phyloP scores from a whole-genome alignment of 2,329 filamentous ascomycete genomes.

The Achaetomium macrosporum region DNA sequence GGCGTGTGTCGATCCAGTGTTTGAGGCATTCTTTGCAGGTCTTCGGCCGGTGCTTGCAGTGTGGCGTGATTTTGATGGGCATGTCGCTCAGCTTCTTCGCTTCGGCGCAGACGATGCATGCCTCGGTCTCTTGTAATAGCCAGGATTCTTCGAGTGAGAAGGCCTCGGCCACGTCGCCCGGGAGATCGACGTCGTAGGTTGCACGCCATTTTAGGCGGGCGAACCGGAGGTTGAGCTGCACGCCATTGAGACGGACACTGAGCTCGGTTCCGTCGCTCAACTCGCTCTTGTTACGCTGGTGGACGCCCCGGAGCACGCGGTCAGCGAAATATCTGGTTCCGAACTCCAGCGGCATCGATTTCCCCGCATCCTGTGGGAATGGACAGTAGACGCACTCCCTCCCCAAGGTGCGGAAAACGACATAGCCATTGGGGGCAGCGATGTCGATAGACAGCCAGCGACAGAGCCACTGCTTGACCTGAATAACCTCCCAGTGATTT shows the following conservation, averaged over 20 bases:
- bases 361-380: neutral
- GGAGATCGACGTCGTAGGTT: slow-evolving; percentile 30
- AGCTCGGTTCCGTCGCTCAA: neutral
- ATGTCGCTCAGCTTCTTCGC: slow-evolving; percentile 32
- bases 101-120: slow-evolving; percentile 32
- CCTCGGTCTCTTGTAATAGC: slow-evolving; percentile 29
- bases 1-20: slow-evolving; percentile 31
- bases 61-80: slow-evolving; percentile 27
- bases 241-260: slow-evolving; percentile 10
- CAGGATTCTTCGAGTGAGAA: slow-evolving; percentile 31
- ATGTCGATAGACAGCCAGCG: slow-evolving; percentile 29
- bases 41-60: slow-evolving; percentile 26
- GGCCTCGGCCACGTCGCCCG: slow-evolving; percentile 23
- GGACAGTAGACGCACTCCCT: slow-evolving; percentile 32
- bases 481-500: slow-evolving; percentile 29
- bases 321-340: slow-evolving; percentile 15
- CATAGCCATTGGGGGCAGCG: slow-evolving; percentile 18
- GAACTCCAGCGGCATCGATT: neutral
- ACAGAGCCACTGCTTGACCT: slow-evolving; percentile 29
- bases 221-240: slow-evolving; percentile 3
- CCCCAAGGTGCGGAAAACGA: slow-evolving; percentile 29
- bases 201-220: slow-evolving; percentile 22
- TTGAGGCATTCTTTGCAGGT: slow-evolving; percentile 32
- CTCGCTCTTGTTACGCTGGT: slow-evolving; percentile 4
- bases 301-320: slow-evolving; percentile 13